Base-by-base conservation (phyloP, 306 rosid genomes). In the Gastrolobium villosum region DNA sequence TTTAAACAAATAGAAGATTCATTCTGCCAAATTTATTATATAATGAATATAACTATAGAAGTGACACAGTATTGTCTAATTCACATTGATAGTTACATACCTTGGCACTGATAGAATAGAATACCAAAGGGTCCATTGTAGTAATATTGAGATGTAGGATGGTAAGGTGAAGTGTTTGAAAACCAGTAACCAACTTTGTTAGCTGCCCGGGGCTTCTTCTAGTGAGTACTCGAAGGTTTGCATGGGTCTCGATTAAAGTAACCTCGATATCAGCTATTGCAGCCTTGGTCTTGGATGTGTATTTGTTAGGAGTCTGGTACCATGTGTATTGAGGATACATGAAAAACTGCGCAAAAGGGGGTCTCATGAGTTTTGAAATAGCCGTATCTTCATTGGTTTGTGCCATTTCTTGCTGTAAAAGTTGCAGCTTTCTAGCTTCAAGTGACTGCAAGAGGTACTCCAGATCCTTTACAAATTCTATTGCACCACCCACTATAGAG, bases 401-500 rank as follows among this genome's bases (percentile, higher is more conserved):
- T 57, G 82, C 80, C 66, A 63, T 63, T 60, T 52, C 76, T 75
- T 74, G 75, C 3, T 65, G 88, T n/a, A 84, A 9, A 74, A 83
- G 64, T 81, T 90, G 88, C 65, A 90, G 81, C 87, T 92, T 94
- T 71, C 86, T 84, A 44, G 95, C 92, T 86, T 92, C 95, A 68
- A 94, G 91, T 48, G 92, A 84, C 55, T 85, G 90, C 82, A 90
- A 78, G 6, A 84, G 82, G 35, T 94, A 91, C 81, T 94, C 99
- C 44, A 92, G 91, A 49, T 87, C 95, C 85, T 90, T 94, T 78
- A 94, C 97, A 83, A 90, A 92, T 61, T 94, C 92, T 75, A 94
- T 91, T 11, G 99, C 99, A 26, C 99, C 99, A 30, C 99, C 99
- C 1, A 94, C 97, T 73, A 92, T 92, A 32, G 99, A 94, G 9